These are phyloP conservation scores for Grosmannia serpens DNA, from an alignment of 2,329 filamentous ascomycete genomes.

Conservation along the genomic window DNA sequence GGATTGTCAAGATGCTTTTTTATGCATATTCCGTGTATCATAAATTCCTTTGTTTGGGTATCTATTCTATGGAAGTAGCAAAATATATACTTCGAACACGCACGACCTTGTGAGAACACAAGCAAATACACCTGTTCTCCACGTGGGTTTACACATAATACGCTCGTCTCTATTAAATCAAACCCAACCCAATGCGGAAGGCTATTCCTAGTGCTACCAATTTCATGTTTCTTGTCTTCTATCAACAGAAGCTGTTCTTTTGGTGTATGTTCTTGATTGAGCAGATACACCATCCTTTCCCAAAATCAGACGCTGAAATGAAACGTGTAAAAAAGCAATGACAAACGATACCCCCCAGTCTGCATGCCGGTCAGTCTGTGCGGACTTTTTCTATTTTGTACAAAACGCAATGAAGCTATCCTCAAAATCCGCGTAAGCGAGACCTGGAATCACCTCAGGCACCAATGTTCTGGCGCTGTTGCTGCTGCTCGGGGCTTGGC, in stretches of 20 bases:
- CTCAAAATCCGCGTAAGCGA: too few relatives aligned
- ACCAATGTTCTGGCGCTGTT: slow-evolving; percentile 3
- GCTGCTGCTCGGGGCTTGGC: slow-evolving; percentile 35
- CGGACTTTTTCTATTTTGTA: neutral
- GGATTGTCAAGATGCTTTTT: too few relatives aligned
- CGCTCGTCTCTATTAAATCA: too few relatives aligned
- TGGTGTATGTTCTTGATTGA: neutral
- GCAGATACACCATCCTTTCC: neutral
- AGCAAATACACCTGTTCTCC: too few relatives aligned
- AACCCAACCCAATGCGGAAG: too few relatives aligned
- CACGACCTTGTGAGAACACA: too few relatives aligned
- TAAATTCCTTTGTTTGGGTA: neutral
- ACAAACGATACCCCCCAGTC: neutral
- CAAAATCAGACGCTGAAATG: neutral
- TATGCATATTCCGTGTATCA: neutral
- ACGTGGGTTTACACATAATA: too few relatives aligned
- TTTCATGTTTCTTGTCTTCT: neutral
- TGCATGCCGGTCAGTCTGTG: neutral
- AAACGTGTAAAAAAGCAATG: neutral
- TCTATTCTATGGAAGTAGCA: neutral
- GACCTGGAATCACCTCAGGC: neutral
- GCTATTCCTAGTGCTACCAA: too few relatives aligned
- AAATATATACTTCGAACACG: too few relatives aligned
- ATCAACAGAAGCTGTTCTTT: neutral
- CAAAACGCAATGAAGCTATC: neutral